Evolutionary conservation across 768 basidiomycete genomes (phyloP).

Genomic region (Termitomyces sp.): DNA sequence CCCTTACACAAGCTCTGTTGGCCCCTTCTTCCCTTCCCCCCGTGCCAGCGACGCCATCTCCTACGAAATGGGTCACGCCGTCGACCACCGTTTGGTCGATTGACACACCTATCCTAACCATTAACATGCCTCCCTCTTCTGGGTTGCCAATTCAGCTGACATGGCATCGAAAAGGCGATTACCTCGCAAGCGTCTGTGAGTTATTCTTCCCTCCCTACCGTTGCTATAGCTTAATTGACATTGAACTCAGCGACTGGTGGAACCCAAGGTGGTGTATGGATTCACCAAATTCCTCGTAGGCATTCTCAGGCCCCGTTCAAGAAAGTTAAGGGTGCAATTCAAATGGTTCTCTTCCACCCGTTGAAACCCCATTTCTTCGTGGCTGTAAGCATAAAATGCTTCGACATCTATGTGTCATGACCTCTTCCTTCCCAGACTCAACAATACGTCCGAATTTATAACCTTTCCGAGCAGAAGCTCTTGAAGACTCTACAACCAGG

Average conservation of each 20-base stretch:
- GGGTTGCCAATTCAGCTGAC: conserved; percentile 74
- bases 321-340: conserved; percentile 87
- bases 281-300: conserved; percentile 89
- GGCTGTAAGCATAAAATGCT: conserved; percentile 54
- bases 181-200: conserved; percentile 92
- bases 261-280: conserved; percentile 83
- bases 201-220: conserved; percentile 17
- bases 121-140: conserved; percentile 58
- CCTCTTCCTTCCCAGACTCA: conserved; percentile 61
- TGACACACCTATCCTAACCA: conserved; percentile 53
- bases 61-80: conserved; percentile 63
- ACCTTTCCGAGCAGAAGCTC: conserved; percentile 88
- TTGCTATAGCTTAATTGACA: conserved; percentile 7
- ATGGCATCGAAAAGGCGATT: conserved; percentile 95
- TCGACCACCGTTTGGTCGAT: conserved; percentile 39
- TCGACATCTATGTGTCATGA: conserved; percentile 8
- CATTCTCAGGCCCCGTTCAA: conserved; percentile 98
- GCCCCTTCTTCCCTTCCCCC: conserved; percentile 62
- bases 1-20: conserved; percentile 55
- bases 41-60: conserved; percentile 47
- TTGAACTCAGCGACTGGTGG: conserved; percentile 49
- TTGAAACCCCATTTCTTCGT: conserved; percentile 95
- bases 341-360: conserved; percentile 93
- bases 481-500: conserved; percentile 94
- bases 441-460: conserved; percentile 93